Base-by-base conservation (phyloP, 306 rosid genomes). In the Arachis stenosperma region DNA sequence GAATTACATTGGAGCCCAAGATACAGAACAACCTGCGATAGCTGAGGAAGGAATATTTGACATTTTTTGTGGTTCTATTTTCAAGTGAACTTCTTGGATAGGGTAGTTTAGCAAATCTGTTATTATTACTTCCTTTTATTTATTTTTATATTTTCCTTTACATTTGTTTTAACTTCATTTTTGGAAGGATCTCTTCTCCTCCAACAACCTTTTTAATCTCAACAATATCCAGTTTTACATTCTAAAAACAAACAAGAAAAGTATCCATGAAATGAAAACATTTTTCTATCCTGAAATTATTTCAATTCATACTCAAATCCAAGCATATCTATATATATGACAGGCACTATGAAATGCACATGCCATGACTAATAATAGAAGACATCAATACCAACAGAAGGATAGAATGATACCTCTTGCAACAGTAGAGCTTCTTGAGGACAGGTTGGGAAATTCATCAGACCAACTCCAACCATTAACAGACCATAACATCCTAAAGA, bases 401-500 rank as follows among this genome's bases (percentile, higher is more conserved):
- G 6, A 56, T 46, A 71, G 14, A 79, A 67, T 22, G 72, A 54
- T 83, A 88, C 97, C 97, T 90, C 73, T 63, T 90, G 88, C 80
- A 90, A 71, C 70, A 93, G 74, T 30, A 80, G 36, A 42, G 96
- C 92, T 84, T 93, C 97, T 53, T 79, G 85, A 74, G 96, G 97
- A 81, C 96, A 93, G 70, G 96, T 93, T 14, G 91, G 98, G 65
- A 93, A 93, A 76, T 73, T 82, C 85, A 93, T 81, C 66, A 93
- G 78, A 83, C 98, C 98, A 62, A 93, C 81, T 81, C 98, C 97
- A 67, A 93, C 97, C 98, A 92, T 90, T 73, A 92, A 79, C 14
- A 90, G 80, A 72, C 98, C 97, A 41, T 93, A 93, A 84, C 98
- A 93, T 81, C 98, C 98, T 61, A 93, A 87, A 57, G 96, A 81